Percentiles rank a stretch among this genome's conserved stretches.
phyloP scores from a whole-genome alignment of 202 grass and related monocot genomes.

The Cymbopogon flexuosus region DNA sequence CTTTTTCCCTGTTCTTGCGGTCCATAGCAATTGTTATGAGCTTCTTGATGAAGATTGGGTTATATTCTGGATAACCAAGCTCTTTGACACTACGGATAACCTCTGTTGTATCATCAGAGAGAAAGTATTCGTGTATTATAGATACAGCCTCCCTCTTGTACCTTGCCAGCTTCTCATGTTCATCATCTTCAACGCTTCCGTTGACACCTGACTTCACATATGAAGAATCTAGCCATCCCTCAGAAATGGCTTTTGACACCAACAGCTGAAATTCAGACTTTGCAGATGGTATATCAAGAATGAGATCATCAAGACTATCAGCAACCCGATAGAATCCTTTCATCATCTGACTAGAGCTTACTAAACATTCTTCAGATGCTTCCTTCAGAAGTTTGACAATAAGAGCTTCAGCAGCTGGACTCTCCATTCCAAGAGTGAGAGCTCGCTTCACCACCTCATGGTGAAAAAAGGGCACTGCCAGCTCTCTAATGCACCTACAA shows the following conservation, averaged over 20 bases:
- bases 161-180: constrained; percentile 60
- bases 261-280: constrained; percentile 62
- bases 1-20: constrained; percentile 94
- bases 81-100: constrained; percentile 78
- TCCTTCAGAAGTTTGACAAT: constrained; percentile 83
- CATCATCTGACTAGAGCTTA: constrained; percentile 94
- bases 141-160: constrained; percentile 84
- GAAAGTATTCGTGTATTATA: constrained; percentile 94
- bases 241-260: constrained; percentile 65
- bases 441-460: constrained; percentile 95
- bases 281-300: constrained; percentile 89
- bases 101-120: constrained; percentile 86
- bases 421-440: constrained; percentile 87
- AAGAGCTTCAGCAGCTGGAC: constrained; percentile 55
- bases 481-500: constrained; percentile 92
- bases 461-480: constrained; percentile 89
- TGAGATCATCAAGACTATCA: constrained; percentile 86
- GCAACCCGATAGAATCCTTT: constrained; percentile 72
- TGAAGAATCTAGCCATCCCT: constrained; percentile 75
- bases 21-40: constrained; percentile 94
- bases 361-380: constrained; percentile 73
- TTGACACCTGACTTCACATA: constrained; percentile 47
- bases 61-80: constrained; percentile 64
- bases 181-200: constrained; percentile 45
- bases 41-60: constrained; percentile 90